Evolutionary conservation across 495 filamentous ascomycete species (phyloP), one percentile per base, ranked within the genome.

Genomic region (Hypoxylon subgilvum): DNA sequence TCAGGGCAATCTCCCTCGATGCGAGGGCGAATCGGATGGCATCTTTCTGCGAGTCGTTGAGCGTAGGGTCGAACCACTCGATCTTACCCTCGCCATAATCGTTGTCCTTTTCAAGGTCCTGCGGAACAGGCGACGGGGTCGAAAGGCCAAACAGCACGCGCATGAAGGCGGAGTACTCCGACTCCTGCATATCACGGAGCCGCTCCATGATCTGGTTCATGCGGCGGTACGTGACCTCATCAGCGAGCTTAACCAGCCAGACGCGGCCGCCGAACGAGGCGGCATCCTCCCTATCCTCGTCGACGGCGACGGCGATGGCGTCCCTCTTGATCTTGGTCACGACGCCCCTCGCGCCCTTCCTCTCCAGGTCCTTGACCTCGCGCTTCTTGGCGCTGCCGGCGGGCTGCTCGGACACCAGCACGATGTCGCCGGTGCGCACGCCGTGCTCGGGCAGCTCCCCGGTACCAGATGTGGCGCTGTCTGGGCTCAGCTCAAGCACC

Each of bases 21-120:
- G 84, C 87, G 30, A 99, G 75, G 0, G 95, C 91, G 72, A 97
- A 99, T 52, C 82, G 76, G 50, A 99, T 89, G 7, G 92, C 93
- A 57, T 93, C 86, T 71, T 92, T 94, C 69, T 99, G 94, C 25
- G 86, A 91, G 23, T 90, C 86, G 61, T 99, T 97, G 45, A 99
- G 71, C 3, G 81, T 84, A 1, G 86, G 79, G 68, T 96, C 91
- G 17, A 88, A 72, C 80, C 92, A 97, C 31, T 88, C 79, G 3
- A 89, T 68, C 14, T 77, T 70, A 0, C 75, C 75, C 0, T 73
- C 69, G 2, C 60, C 64, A 6, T 16, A 31, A 41, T 77, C 76
- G 12, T 66, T 25, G 13, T 77, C 75, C n/a, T 30, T 57, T 16
- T 4, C 42, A 47, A 69, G 68, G 17, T 85, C 73, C 2, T 66